Conservation (phyloP, 306 rosid species). For the Vigna radiata region DNA sequence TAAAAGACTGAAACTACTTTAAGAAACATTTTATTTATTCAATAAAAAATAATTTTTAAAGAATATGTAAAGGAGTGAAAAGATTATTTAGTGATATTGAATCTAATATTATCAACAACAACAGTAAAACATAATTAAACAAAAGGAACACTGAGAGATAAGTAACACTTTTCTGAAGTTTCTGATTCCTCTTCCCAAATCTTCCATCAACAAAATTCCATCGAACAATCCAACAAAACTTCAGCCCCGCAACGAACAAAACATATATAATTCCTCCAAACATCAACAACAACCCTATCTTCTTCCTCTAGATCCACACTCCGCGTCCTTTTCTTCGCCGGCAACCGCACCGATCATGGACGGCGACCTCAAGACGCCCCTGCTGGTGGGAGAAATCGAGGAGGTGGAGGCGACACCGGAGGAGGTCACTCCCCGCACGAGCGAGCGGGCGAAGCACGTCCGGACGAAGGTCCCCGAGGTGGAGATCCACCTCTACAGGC, state of each 20-base stretch:
- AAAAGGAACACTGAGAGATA: too few relatives aligned
- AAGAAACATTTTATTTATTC: too few relatives aligned
- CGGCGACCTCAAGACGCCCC: conserved; percentile 41
- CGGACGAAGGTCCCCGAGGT: conserved; percentile 46
- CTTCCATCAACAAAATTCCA: neutral
- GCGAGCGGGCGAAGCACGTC: neutral
- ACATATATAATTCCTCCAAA: neutral
- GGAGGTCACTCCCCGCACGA: neutral
- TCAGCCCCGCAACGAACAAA: neutral
- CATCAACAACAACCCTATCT: neutral
- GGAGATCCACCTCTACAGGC: conserved; percentile 62
- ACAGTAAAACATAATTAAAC: too few relatives aligned
- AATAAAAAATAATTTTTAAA: too few relatives aligned
- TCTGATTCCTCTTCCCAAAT: neutral
- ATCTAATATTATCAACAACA: too few relatives aligned
- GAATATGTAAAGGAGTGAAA: too few relatives aligned
- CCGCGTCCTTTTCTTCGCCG: neutral
- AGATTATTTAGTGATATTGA: too few relatives aligned
- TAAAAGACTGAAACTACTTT: too few relatives aligned
- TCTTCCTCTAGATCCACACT: neutral
- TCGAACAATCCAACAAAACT: neutral
- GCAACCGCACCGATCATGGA: conserved; percentile 26
- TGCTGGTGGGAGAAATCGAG: conserved; percentile 51
- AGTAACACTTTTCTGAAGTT: too few relatives aligned
- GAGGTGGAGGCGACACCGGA: conserved; percentile 17